Conservation (phyloP, 176 grass and related monocot species). For the Aegilops speltoides region DNA sequence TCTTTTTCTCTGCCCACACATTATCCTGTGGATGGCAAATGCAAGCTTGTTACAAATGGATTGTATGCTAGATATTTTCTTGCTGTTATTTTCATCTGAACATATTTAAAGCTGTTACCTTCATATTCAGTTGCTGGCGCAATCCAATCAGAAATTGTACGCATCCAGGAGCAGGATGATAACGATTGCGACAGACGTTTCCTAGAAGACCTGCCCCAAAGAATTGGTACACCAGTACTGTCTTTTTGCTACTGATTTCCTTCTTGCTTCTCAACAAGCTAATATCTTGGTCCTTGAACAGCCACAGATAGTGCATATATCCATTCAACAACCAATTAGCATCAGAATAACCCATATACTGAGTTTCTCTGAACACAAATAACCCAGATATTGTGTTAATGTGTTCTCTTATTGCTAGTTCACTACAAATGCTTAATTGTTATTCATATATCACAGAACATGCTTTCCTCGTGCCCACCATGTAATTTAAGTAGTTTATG, state of each 20-base stretch:
- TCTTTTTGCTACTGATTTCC: too few species aligned
- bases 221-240: conserved; percentile 60
- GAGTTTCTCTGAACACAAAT: background rate
- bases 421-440: too few species aligned
- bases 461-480: background rate
- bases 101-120: conserved; percentile 6
- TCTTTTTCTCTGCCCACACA: background rate
- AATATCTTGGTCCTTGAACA: conserved; percentile 5
- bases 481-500: conserved; percentile 4
- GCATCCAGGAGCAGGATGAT: conserved; percentile 46
- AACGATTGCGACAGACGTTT: conserved; percentile 69
- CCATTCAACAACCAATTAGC: background rate
- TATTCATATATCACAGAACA: background rate
- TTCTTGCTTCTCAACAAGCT: too few species aligned
- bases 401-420: background rate
- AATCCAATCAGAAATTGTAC: conserved; percentile 32
- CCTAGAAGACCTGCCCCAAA: conserved; percentile 69
- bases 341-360: background rate
- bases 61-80: background rate
- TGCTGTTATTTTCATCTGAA: background rate
- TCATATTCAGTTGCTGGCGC: conserved; percentile 39
- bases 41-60: background rate
- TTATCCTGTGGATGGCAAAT: background rate
- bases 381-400: too few species aligned
- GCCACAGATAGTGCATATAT: background rate